Base-by-base conservation (phyloP, 768 basidiomycete genomes). In the Pisolithus sp. region DNA sequence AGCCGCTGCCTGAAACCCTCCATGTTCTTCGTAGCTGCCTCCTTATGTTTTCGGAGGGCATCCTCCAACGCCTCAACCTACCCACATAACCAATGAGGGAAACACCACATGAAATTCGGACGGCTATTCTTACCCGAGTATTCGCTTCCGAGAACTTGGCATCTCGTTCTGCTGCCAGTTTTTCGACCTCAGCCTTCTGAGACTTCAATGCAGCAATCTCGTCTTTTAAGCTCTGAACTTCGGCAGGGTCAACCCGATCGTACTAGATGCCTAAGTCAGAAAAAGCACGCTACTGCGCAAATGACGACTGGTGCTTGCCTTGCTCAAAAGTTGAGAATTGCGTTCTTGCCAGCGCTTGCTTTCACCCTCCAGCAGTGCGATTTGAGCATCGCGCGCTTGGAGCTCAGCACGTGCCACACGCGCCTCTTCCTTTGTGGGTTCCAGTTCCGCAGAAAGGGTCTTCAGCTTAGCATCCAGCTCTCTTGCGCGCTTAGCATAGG, bases 201-300 rank as follows among this genome's bases (percentile, higher is more conserved):
- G 68, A 50, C 57, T 81, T 80, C 49, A 86, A 55, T 15, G 57
- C 65, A 49, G 79, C 77, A 8, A 87, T 77, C 62, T 91, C 84
- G 21, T 86, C 85, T 66, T 83, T 88, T 49, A 93, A 74, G 7
- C 78, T 75, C 60, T 91, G 87, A 36, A 93, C 73, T 60, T 93
- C 91, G 2, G 85, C 81, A 17, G 91, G 90, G 63, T 93, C 91
- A 57, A 89, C 85, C 42, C 91, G 87, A 59, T 93, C 89, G 61
- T 92, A 92, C 87, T 90, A 37, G 23, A 54, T 3, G 53, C 20
- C 0, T 24, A 28, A 36, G 52, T 47, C 21, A 59, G 28, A 21
- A 36, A 48, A 36, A 26, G 18, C 10, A 38, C 24, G 28, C 23
- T 37, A 2, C 4, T 17, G 18, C 13, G 15, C 1, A 1, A 7